Evolutionary conservation across 164 flowering plant genomes (phyloP), one percentile per base, ranked within the genome.

Genomic region (Dillenia turbinata): DNA sequence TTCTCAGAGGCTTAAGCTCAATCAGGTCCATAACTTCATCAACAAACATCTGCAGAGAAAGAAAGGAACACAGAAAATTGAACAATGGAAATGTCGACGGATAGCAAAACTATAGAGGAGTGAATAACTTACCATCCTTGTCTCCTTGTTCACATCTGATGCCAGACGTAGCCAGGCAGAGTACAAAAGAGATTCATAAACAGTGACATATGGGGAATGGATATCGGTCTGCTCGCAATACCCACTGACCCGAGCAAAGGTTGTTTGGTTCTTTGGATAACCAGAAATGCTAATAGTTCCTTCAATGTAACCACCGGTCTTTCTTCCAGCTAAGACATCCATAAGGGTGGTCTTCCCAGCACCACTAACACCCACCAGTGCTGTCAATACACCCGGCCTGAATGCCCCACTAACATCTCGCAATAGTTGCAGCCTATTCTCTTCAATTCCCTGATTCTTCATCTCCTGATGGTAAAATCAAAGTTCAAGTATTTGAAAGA

Each of bases 271-370:
- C 73, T 85, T 85, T 5, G 81, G 81, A 67, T 79, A 83, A 11
- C 90, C 87, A 15, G 87, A 79, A 44, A 85, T 77, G 64, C 54
- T 75, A 54, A 85, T 79, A 49, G 54, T 72, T 75, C 87, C 87
- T 67, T 83, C 85, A 61, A 75, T 78, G 56, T 79, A 77, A 15
- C 89, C 89, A 57, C 86, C 81, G 1, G 89, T 85, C 68, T 85
- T 85, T 62, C 87, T 67, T 62, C 90, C 87, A 17, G 87, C 85
- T 17, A 85, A 61, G 46, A 85, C 90, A 75, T 83, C 90, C 90
- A 85, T 83, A 70, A 85, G 70, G 17, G 90, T 85, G 45, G 90
- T 85, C 74, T 85, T 83, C 46, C 90, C 90, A 47, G 90, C 90
- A 26, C 87, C 87, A 65, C 87, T 85, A 5, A 83, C 85, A 49